These are phyloP conservation scores for Diospyros kaki DNA, from an alignment of 148 eudicot genomes.

Conservation along the genomic window DNA sequence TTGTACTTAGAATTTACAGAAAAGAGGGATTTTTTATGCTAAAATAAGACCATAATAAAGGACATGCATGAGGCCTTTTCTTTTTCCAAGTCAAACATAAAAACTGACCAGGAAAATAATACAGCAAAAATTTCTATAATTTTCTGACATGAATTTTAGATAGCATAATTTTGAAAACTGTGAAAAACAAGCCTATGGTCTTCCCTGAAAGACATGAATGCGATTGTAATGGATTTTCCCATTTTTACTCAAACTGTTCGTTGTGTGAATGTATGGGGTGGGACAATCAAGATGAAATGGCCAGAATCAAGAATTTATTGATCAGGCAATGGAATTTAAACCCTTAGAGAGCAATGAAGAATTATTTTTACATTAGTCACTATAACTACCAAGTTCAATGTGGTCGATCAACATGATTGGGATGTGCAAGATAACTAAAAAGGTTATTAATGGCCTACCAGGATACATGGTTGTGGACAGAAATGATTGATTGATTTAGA, in stretches of 20 bases:
- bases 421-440: no score
- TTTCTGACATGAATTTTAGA: background rate
- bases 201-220: background rate
- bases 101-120: background rate
- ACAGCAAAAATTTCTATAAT: background rate
- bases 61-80: no score
- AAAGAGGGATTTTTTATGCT: background rate
- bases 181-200: background rate
- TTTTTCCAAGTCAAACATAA: background rate
- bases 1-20: background rate
- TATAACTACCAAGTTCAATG: background rate
- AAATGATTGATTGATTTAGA: no score
- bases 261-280: background rate
- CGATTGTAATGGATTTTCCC: background rate
- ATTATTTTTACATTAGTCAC: background rate
- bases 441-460: no score
- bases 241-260: background rate
- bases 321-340: conserved; percentile 4
- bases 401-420: no score
- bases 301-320: background rate
- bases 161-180: background rate
- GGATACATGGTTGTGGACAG: no score
- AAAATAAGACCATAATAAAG: background rate
- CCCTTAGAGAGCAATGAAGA: background rate
- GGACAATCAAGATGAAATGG: background rate